Base-by-base conservation (phyloP, 768 basidiomycete genomes). In the Mycena belliarum region DNA sequence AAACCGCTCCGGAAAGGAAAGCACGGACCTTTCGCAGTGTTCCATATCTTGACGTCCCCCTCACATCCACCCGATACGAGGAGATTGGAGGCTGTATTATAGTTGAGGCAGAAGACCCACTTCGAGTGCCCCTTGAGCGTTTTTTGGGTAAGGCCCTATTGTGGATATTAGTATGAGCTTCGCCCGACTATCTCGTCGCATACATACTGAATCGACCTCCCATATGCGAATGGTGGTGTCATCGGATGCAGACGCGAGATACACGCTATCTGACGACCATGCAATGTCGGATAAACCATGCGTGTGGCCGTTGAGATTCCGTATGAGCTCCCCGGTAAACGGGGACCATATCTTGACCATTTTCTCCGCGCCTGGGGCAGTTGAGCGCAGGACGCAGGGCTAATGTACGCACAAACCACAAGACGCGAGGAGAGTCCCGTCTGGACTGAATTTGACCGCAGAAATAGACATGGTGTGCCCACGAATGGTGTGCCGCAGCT, bases 31-130 rank as follows among this genome's bases (percentile, higher is more conserved):
- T 84, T 80, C 15, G 86, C 81, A 0, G 88, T 82, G 67, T 97
- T 93, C 95, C 96, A 98, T 68, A 99, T 87, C 63, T 87, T 82
- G 16, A 98, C 87, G 67, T 91, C 92, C 47, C 95, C 94, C 59
- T 98, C 96, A 68, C 92, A 95, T 0, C 89, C 88, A 9, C 96
- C 96, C 14, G 92, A 95, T 7, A 93, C 96, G 42, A 98, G 81
- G 21, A 98, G 76, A 61, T 94, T 94, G 8, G 91, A 91, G 25
- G 90, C 80, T 1, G 86, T 85, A 68, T 94, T 95, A 72, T 93
- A 98, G 65, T 95, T 93, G 15, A 98, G 78, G 67, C 93, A 95
- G 67, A 97, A 94, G 3, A 98, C 93, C 70, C 85, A 90, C 65
- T 87, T 92, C 6, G 89, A 82, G 67, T 98, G 96, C 0, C 91